Base-by-base conservation (phyloP, 2,329 filamentous ascomycete genomes). In the Fusarium nygamai region DNA sequence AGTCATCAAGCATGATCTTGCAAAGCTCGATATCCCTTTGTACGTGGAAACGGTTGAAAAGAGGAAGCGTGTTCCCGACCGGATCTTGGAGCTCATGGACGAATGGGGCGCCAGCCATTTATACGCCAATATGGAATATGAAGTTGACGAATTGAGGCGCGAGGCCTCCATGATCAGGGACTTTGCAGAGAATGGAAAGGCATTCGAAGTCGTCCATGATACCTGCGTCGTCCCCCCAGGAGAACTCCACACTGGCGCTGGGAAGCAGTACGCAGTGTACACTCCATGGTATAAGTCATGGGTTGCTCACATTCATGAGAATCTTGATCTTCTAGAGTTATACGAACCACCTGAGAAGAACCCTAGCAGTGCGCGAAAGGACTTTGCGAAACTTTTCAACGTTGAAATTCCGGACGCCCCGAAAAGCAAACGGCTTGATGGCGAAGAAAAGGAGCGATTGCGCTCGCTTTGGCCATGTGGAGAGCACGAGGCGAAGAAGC, bases 91-190 rank as follows among this genome's bases (percentile, higher is more conserved):
- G 59, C 84, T 95, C 46, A 89, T 93, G 80, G 84, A 89, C 36
- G 84, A 90, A 69, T 98, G 94, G 94, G 89, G 89, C 0, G 92
- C 90, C 2, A 92, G 87, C 56, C 93, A 96, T 77, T 74, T 98
- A 6, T 97, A 91, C 78, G 91, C 93, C 54, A 98, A 97, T 79
- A 90, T 95, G 65, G 95, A 98, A 80, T 98, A 97, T 78, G 95
- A 98, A 81, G 94, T 97, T 0, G 95, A 98, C 79, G 95, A 98
- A 83, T 83, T 98, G 66, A 87, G 95, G 48, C 87, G 95, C 11
- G 95, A 98, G 77, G 90, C 91, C 3, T 86, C 85, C 34, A 83
- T 97, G 78, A 87, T 94, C 2, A 87, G 85, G 34, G 81, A 86
- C 46, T 89, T 92, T 68, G 83, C 92, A 3, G 86, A 90, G 22